phyloP scores from a whole-genome alignment of 192 early-diverging fungal species.

The Coemansia sp. region DNA sequence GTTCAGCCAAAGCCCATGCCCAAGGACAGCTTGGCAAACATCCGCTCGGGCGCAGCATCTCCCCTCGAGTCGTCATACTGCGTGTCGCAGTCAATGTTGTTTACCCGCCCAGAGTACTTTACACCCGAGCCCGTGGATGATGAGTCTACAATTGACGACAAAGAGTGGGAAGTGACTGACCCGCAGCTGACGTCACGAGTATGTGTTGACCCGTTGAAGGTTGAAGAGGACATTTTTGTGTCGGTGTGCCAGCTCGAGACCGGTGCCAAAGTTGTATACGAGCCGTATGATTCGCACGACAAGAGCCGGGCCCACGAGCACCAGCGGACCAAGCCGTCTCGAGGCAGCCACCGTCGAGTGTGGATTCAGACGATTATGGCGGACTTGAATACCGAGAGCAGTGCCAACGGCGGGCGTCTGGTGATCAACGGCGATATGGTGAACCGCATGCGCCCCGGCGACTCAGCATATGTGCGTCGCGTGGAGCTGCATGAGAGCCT shows the following conservation, averaged over 20 bases:
- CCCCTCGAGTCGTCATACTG: slow-evolving; percentile 27
- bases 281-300: slow-evolving; percentile 41
- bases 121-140: slow-evolving; percentile 25
- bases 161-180: slow-evolving; percentile 38
- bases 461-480: slow-evolving; percentile 42
- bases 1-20: neutral
- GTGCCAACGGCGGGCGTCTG: slow-evolving; percentile 31
- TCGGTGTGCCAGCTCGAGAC: slow-evolving; percentile 32
- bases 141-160: slow-evolving; percentile 8
- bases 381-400: slow-evolving; percentile 22
- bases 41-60: slow-evolving; percentile 14
- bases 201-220: slow-evolving; percentile 38
- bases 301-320: slow-evolving; percentile 17
- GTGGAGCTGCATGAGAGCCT: slow-evolving; percentile 25
- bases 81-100: slow-evolving; percentile 39
- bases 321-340: slow-evolving; percentile 9
- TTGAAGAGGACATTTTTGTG: slow-evolving; percentile 44
- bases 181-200: slow-evolving; percentile 38
- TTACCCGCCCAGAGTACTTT: slow-evolving; percentile 42
- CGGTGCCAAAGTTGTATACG: slow-evolving; percentile 19
- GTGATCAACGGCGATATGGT: slow-evolving; percentile 38
- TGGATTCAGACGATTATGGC: slow-evolving; percentile 44
- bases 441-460: slow-evolving; percentile 39
- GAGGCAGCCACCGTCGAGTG: slow-evolving; percentile 26
- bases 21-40: slow-evolving; percentile 14